phyloP scores from a whole-genome alignment of 108 stramenopile genomes.

The Skeletonema potamos region DNA sequence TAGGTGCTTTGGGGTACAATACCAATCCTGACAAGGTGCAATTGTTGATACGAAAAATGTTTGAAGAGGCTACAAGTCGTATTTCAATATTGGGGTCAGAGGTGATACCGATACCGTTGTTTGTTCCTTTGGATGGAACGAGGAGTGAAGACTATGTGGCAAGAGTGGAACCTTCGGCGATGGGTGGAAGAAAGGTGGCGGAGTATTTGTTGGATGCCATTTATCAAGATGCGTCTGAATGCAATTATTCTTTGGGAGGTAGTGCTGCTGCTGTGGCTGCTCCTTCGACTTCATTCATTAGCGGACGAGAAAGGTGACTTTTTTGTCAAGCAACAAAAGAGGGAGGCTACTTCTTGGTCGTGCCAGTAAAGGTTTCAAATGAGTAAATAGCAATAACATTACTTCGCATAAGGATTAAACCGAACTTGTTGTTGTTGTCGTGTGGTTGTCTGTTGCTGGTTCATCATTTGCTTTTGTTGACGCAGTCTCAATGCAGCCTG shows the following conservation, averaged over 20 bases:
- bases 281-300: constrained; percentile 30
- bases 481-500: constrained; percentile 40
- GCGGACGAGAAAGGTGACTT: constrained; percentile 3
- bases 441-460: constrained; percentile 14
- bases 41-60: constrained; percentile 66
- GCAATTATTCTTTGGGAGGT: background rate
- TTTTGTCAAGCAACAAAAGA: no score
- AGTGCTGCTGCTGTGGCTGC: constrained; percentile 9
- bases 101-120: constrained; percentile 83
- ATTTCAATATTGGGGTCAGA: constrained; percentile 66
- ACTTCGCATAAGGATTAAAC: constrained; percentile 34
- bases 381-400: background rate
- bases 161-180: constrained; percentile 87
- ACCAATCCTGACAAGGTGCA: constrained; percentile 68
- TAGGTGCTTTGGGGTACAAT: constrained; percentile 80
- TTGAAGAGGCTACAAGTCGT: constrained; percentile 68
- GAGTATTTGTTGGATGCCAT: constrained; percentile 70
- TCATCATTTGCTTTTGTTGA: constrained; percentile 16
- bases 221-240: background rate
- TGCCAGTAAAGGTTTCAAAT: no score
- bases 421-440: background rate
- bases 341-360: no score
- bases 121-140: constrained; percentile 78
- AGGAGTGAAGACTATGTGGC: constrained; percentile 77
- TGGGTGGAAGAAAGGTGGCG: constrained; percentile 86